Evolutionary conservation across 2,329 filamentous ascomycete genomes (phyloP), one percentile per base, ranked within the genome.

Genomic region (Ceratocystis alfenasii): DNA sequence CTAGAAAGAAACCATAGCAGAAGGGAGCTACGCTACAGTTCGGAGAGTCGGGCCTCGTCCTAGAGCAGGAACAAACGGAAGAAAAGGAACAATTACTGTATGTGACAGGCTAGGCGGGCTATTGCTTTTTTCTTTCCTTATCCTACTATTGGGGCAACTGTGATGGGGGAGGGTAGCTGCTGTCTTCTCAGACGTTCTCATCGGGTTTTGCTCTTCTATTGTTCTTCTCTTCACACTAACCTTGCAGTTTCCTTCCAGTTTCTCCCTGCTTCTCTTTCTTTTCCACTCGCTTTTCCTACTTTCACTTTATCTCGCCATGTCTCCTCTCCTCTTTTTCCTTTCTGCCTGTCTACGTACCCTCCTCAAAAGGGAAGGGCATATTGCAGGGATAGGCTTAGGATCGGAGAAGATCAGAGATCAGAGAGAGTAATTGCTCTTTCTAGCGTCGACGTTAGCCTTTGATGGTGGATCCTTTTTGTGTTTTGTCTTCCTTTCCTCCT

Each of bases 11-110:
- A 57, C 7, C 33, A 36, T 17, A 57, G 22, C 22, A 15, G 28
- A 59, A 8, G 3, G 55, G 33, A 59, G 8, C 25, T 20, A 36
- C 28, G 20, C 30, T 17, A 59, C 25, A 15, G 36, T 12, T 41
- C 55, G 15, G 55, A 15, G 33, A 59, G 15, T 59, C 17, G 22
- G 48, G 48, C 20, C 53, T 59, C 7, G 28, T 59, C 33, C 53
- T 59, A 59, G 53, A n/a, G 55, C 55, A 36, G 55, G 55, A 59
- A 59, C 28, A 10, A 30, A 36, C 55, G 55, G 55, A 59, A 20
- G 17, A 5, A 17, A 17, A 36, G 17, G 28, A 28, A 20, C 55
- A 53, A 5, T 53, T 15, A 22, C 25, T 53, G 5, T 53, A 25
- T 28, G 48, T 53, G 48, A 28, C 48, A 53, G 25, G 25, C 48